These are phyloP conservation scores for Nemania diffusa DNA, from an alignment of 2,329 filamentous ascomycete species.

Conservation along the genomic window DNA sequence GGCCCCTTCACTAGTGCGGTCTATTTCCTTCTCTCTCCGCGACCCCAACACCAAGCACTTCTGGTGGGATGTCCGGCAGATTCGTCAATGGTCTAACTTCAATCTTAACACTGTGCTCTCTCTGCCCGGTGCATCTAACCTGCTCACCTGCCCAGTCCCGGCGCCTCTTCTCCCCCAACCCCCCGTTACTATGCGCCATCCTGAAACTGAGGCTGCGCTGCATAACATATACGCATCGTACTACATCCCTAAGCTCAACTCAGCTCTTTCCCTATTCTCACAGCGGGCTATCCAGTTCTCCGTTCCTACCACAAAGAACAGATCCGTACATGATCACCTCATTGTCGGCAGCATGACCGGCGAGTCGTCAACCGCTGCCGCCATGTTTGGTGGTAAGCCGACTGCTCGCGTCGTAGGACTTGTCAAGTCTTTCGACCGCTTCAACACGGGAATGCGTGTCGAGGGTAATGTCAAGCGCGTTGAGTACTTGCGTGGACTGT, in stretches of 20 bases:
- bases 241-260: slow-evolving; percentile 88
- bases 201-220: slow-evolving; percentile 81
- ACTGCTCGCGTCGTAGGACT: slow-evolving; percentile 67
- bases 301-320: slow-evolving; percentile 52
- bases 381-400: slow-evolving; percentile 60
- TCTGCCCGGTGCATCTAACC: slow-evolving; percentile 76
- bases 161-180: slow-evolving; percentile 70
- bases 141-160: slow-evolving; percentile 77
- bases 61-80: slow-evolving; percentile 95
- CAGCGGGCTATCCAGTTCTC: slow-evolving; percentile 69
- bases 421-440: slow-evolving; percentile 91
- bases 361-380: slow-evolving; percentile 65
- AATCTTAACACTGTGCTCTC: slow-evolving; percentile 75
- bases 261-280: slow-evolving; percentile 80
- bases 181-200: slow-evolving; percentile 68
- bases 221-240: slow-evolving; percentile 79
- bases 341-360: slow-evolving; percentile 73
- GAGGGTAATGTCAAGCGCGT: slow-evolving; percentile 87
- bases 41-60: slow-evolving; percentile 82
- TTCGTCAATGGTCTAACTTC: slow-evolving; percentile 86
- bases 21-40: slow-evolving; percentile 74
- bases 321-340: slow-evolving; percentile 62
- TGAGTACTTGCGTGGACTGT: slow-evolving; percentile 86
- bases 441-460: slow-evolving; percentile 93
- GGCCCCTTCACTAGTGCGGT: slow-evolving; percentile 82